These are phyloP conservation scores for Podochytrium sp. DNA, from an alignment of 192 early-diverging fungal species.

Conservation along the genomic window DNA sequence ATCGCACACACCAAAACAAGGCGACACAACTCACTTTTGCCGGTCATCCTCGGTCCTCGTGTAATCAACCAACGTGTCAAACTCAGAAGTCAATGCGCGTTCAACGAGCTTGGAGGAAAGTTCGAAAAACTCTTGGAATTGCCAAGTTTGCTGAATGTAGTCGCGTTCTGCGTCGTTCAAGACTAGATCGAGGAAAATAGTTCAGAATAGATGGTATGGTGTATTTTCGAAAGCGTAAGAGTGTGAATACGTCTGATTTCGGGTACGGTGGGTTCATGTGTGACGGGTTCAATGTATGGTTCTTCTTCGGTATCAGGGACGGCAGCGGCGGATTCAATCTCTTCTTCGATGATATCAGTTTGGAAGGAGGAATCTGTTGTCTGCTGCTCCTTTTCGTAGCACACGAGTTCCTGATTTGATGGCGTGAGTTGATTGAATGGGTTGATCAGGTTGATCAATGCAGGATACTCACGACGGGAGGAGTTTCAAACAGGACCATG, in stretches of 20 bases:
- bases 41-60: conserved; percentile 35
- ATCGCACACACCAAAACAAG: too few species aligned
- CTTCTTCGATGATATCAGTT: conserved; percentile 44
- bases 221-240: too few species aligned
- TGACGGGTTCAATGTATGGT: too few species aligned
- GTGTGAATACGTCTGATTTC: conserved; percentile 9
- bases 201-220: too few species aligned
- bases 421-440: conserved; percentile 23
- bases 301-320: conserved; percentile 48
- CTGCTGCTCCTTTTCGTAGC: conserved; percentile 84
- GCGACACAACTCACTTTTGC: not conserved
- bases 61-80: conserved; percentile 96
- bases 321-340: conserved; percentile 39
- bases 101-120: conserved; percentile 86
- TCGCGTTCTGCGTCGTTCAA: conserved; percentile 86
- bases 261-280: not conserved
- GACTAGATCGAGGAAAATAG: too few species aligned
- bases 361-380: conserved; percentile 40
- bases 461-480: conserved; percentile 68
- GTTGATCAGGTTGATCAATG: not conserved
- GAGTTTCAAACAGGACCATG: conserved; percentile 82
- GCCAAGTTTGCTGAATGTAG: conserved; percentile 71
- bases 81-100: conserved; percentile 82
- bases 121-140: conserved; percentile 88
- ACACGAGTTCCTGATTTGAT: conserved; percentile 68